Evolutionary conservation across 2,329 filamentous ascomycete species (phyloP), one percentile per base, ranked within the genome.

Genomic region (Iodosphaeria phyllophila): DNA sequence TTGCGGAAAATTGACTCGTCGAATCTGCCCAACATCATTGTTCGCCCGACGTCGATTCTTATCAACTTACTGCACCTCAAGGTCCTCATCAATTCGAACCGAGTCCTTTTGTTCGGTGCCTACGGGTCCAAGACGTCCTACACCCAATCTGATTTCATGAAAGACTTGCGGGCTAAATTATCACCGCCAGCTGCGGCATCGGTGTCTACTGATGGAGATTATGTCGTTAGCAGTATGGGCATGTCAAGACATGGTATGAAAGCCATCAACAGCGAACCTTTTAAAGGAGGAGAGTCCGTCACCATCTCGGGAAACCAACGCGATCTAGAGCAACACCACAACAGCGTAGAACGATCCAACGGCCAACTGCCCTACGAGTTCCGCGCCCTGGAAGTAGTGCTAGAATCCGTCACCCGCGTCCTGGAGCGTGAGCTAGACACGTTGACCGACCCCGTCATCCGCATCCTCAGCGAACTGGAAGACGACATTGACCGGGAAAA

Each of bases 1-100:
- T 60, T 98, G 28, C 78, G 89, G 40, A 98, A 98, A 53, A 93
- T 98, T 42, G 89, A 98, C 48, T 93, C 84, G 9, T 92, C 82
- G 30, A 79, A 91, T 31, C 67, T 98, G 13, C 89, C 89, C 6
- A 84, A 93, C 43, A 95, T 98, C 29, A 73, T 95, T 35, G 74
- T 98, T 34, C 82, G 89, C 17, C 83, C 82, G 5, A 84, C 78
- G 6, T 82, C 86, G 4, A 95, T 98, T 33, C 63, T 98, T 2
- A 77, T 98, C 38, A 98, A 95, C 43, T 64, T 98, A 8, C 68
- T 95, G n/a, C 89, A 98, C 48, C 69, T 98, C 23, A 79, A 89
- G 32, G 89, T 92, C 26, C 64, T 98, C 13, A 92, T 98, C 47
- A 93, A 93, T 54, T 70, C 84, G 34, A 80, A 98, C 43, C 76